Evolutionary conservation across 1,284 basidiomycete genomes (phyloP).

Genomic region (Phellopilus nigrolimitatus): DNA sequence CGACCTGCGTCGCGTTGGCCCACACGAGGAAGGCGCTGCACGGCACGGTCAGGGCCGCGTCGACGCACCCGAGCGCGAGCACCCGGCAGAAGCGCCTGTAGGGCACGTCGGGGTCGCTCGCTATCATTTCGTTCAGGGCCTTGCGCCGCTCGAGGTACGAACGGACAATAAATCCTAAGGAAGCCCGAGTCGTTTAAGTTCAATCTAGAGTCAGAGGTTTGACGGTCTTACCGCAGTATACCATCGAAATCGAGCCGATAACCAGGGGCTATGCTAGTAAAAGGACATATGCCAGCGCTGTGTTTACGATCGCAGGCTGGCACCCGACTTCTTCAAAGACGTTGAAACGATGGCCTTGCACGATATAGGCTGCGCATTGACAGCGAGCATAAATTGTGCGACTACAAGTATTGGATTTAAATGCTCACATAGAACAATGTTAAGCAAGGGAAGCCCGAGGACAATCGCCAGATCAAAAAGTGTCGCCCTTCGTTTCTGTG

Average conservation of each 20-base stretch:
- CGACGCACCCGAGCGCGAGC: constrained; percentile 43
- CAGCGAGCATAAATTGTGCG: background rate
- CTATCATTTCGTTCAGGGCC: background rate
- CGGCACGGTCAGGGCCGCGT: constrained; percentile 38
- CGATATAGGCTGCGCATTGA: constrained; percentile 34
- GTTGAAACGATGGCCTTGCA: constrained; percentile 51
- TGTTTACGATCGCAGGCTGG: constrained; percentile 39
- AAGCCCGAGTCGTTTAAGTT: no score
- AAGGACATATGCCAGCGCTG: constrained; percentile 39
- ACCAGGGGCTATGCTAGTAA: constrained; percentile 36
- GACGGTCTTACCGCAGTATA: no score
- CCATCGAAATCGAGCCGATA: constrained; percentile 36
- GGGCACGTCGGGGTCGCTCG: no score
- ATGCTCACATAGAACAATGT: constrained; percentile 45
- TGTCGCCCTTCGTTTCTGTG: constrained; percentile 5
- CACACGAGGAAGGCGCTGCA: constrained; percentile 27
- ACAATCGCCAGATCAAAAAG: constrained; percentile 2
- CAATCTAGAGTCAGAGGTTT: no score
- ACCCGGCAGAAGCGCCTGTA: no score
- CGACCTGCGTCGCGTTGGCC: constrained; percentile 25
- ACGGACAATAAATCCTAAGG: background rate
- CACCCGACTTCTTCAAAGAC: constrained; percentile 58
- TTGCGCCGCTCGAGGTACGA: background rate
- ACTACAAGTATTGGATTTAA: no score
- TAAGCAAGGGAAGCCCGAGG: constrained; percentile 8